Base-by-base conservation (phyloP, 1,139 yeast species). In the Candida sojae region DNA sequence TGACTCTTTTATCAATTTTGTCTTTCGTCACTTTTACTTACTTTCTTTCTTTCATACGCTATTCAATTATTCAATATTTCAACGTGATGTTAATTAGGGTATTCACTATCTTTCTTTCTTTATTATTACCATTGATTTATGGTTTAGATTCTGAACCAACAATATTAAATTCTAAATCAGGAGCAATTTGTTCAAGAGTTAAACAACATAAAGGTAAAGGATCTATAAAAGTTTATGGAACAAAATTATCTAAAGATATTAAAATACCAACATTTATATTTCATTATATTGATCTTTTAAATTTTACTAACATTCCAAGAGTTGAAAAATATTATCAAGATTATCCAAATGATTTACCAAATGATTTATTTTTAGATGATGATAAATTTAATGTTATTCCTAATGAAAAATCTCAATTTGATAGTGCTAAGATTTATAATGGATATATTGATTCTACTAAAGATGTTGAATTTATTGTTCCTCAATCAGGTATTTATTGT, bases 401-500 rank as follows among this genome's bases (percentile, higher is more conserved):
- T 23, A 43, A 33, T 8, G 39, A 45, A 6, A 46, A 42, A 6
- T 45, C 39, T 12, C n/a, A 36, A 6, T 28, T 51, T 28, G 51
- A 54, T 33, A 41, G 37, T 4, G n/a, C n/a, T 2, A 44, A 49
- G 23, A 29, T 44, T 25, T 55, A 47, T 44, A 53, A 51, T 42
- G 55, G 49, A 41, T 49, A 31, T 21, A 43, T 51, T 23, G 50
- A 50, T 6, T 25, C 46, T 6, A 50, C 47, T 12, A 45, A 47
- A 17, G 45, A 46, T 37, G 37, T 39, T 25, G 40, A 46, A 21
- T 51, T 61, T 41, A 41, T 51, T 1, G 62, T 66, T 5, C 51
- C 59, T 4, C 53, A 60, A 25, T 55, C 70, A 1, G 77, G 77
- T 1, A 49, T 62, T 13, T 71, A 71, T 50, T 71, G 76, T 58